Conservation (phyloP, 176 grass and related monocot genomes). For the Carex littledalei region DNA sequence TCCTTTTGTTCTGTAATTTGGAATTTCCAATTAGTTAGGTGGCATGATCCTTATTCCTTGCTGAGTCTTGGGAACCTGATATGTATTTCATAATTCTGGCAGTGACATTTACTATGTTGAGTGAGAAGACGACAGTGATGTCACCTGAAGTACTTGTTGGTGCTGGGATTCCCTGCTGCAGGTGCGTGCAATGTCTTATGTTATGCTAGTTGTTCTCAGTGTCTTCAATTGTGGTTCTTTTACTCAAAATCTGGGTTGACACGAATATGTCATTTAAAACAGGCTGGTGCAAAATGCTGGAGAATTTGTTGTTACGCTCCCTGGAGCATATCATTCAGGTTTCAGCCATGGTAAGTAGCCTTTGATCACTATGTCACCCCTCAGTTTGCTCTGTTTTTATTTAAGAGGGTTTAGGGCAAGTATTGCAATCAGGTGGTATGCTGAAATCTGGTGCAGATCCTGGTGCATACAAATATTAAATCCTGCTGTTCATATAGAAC, state of each 20-base stretch:
- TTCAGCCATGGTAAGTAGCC: conserved; percentile 88
- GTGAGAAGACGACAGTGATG: conserved; percentile 95
- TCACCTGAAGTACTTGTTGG: conserved; percentile 90
- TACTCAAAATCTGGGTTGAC: conserved; percentile 50
- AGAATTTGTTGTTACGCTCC: conserved; percentile 98
- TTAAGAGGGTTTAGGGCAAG: background rate
- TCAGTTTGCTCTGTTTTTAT: conserved; percentile 25
- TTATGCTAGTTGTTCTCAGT: conserved; percentile 10
- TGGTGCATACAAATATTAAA: background rate
- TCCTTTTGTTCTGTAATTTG: background rate
- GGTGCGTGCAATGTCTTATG: conserved; percentile 46
- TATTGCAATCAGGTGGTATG: conserved; percentile 7
- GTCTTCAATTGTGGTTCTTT: conserved; percentile 27
- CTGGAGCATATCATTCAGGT: conserved; percentile 98
- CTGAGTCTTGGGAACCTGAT: background rate
- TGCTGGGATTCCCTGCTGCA: conserved; percentile 95
- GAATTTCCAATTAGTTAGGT: background rate
- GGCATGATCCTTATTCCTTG: background rate
- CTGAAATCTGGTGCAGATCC: background rate
- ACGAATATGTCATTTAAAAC: conserved; percentile 52
- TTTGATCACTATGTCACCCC: background rate
- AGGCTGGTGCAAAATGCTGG: conserved; percentile 99
- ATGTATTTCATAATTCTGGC: conserved; percentile 17
- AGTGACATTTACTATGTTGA: conserved; percentile 92
- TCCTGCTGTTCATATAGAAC: background rate